Conservation (phyloP, 768 basidiomycete species). For the Termitomyces titanicus region DNA sequence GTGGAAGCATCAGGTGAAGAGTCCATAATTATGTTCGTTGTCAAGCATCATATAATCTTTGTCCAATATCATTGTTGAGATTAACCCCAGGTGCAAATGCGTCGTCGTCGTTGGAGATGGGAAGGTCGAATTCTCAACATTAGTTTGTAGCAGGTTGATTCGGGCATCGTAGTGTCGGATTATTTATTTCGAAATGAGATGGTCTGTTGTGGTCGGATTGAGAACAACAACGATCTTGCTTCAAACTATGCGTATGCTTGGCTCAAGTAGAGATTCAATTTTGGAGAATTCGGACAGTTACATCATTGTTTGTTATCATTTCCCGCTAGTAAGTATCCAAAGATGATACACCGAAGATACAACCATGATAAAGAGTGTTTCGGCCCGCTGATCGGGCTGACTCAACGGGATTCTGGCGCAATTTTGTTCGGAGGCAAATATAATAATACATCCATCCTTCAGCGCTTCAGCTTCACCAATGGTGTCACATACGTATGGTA, state of each 20-base stretch:
- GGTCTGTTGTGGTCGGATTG: neutral
- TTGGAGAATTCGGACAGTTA: too few relatives aligned
- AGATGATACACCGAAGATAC: too few relatives aligned
- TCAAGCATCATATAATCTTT: neutral
- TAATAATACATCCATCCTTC: too few relatives aligned
- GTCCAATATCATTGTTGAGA: neutral
- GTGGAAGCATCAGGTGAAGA: constrained; percentile 44
- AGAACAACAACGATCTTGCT: neutral
- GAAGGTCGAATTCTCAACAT: too few relatives aligned
- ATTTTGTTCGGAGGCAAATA: too few relatives aligned
- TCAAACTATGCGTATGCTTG: neutral
- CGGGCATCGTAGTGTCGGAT: constrained; percentile 3
- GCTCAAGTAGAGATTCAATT: neutral
- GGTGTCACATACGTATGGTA: too few relatives aligned
- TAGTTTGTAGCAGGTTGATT: neutral
- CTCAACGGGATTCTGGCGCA: too few relatives aligned
- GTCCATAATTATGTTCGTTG: constrained; percentile 18
- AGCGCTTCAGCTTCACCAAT: too few relatives aligned
- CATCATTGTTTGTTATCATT: too few relatives aligned
- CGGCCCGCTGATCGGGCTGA: too few relatives aligned
- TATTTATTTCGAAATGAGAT: neutral
- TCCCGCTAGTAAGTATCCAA: too few relatives aligned
- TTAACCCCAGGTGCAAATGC: neutral
- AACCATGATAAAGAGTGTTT: too few relatives aligned
- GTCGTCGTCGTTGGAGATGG: neutral